These are phyloP conservation scores for Ogataea pignaliae DNA, from an alignment of 805 yeast genomes.

Conservation along the genomic window DNA sequence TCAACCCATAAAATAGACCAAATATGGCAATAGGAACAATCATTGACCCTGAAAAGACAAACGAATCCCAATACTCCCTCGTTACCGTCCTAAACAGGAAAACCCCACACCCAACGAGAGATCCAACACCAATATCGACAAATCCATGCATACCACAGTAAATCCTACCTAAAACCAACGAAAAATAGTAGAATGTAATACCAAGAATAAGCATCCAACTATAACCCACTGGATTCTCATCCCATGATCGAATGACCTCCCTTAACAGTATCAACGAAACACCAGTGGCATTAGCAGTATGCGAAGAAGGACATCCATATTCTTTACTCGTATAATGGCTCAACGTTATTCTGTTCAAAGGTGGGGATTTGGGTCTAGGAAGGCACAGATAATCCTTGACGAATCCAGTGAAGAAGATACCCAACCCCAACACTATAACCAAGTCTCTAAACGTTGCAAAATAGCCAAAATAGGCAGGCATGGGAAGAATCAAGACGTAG, in stretches of 20 bases:
- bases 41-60: slow-evolving; percentile 29
- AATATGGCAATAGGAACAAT: slow-evolving; percentile 36
- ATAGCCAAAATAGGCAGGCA: slow-evolving; percentile 78
- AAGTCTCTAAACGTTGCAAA: slow-evolving; percentile 54
- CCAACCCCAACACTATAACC: slow-evolving; percentile 57
- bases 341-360: slow-evolving; percentile 83
- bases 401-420: slow-evolving; percentile 67
- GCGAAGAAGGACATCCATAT: slow-evolving; percentile 93
- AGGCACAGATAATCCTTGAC: slow-evolving; percentile 82
- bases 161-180: slow-evolving; percentile 73
- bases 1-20: slow-evolving; percentile 41
- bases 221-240: slow-evolving; percentile 3
- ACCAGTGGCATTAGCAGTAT: slow-evolving; percentile 90
- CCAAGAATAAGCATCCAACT: slow-evolving; percentile 12
- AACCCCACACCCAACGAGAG: slow-evolving; percentile 53
- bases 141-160: slow-evolving; percentile 99
- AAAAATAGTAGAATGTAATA: slow-evolving; percentile 47
- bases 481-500: slow-evolving; percentile 83
- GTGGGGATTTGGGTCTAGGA: slow-evolving; percentile 92
- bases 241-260: slow-evolving; percentile 14
- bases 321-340: slow-evolving; percentile 88
- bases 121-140: slow-evolving; percentile 67
- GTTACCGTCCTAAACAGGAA: slow-evolving; percentile 41
- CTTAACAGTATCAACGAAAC: slow-evolving; percentile 52
- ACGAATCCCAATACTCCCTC: slow-evolving; percentile 42